phyloP scores from a whole-genome alignment of 1,284 basidiomycete species.

The Porphyrellus sp. region DNA sequence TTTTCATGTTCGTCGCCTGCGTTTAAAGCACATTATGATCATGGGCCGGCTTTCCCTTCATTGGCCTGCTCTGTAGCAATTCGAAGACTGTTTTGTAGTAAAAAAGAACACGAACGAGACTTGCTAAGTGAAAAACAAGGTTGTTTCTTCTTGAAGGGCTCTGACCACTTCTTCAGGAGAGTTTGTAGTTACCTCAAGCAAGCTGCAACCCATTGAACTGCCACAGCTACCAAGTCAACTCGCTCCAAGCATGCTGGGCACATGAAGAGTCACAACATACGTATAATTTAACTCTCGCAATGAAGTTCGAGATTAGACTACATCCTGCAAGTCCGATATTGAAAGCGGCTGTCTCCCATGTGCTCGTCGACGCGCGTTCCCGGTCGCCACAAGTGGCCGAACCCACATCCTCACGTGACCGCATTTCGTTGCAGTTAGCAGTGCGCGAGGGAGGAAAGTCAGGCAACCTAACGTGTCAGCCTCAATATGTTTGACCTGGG shows the following conservation, averaged over 20 bases:
- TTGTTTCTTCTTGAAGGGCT: too few relatives aligned
- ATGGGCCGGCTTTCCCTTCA: neutral
- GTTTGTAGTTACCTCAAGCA: too few relatives aligned
- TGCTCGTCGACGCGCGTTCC: conserved; percentile 27
- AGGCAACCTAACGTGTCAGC: conserved; percentile 70
- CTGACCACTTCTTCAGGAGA: too few relatives aligned
- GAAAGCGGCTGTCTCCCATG: conserved; percentile 34
- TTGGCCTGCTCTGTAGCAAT: neutral
- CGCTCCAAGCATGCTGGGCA: too few relatives aligned
- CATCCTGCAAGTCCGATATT: conserved; percentile 32
- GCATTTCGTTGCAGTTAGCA: conserved; percentile 73
- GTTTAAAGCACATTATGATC: neutral
- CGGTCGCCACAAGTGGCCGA: conserved; percentile 58
- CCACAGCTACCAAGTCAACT: too few relatives aligned
- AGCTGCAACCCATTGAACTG: too few relatives aligned
- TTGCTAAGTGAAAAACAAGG: too few relatives aligned
- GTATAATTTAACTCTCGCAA: conserved; percentile 21
- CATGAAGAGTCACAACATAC: conserved; percentile 10
- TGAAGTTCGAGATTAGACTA: conserved; percentile 15
- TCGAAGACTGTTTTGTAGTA: too few relatives aligned
- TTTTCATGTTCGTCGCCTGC: neutral
- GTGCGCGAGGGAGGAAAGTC: conserved; percentile 66
- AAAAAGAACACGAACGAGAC: too few relatives aligned
- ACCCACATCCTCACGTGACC: conserved; percentile 84
- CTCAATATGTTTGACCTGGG: conserved; percentile 75